Conservation (phyloP, 176 grass and related monocot species). For the Aegilops umbellulata region DNA sequence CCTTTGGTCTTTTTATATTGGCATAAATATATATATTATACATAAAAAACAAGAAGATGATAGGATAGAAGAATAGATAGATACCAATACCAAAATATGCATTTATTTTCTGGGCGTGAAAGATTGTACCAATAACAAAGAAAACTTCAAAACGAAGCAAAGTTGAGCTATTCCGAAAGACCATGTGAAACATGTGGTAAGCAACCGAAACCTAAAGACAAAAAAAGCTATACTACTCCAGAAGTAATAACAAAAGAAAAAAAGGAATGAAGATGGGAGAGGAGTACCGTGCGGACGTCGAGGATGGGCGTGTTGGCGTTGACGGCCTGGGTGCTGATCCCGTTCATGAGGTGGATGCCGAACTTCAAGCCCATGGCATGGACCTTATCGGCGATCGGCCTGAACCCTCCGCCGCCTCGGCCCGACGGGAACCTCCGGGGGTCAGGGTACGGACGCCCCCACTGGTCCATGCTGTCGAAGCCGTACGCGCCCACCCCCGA, state of each 20-base stretch:
- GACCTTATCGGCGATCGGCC: conserved; percentile 56
- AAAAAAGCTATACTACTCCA: too few species aligned
- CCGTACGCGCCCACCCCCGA: conserved; percentile 57
- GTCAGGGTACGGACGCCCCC: conserved; percentile 79
- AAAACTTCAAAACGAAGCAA: too few species aligned
- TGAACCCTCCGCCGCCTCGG: conserved; percentile 52
- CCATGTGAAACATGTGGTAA: too few species aligned
- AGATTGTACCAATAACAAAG: too few species aligned
- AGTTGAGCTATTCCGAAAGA: too few species aligned
- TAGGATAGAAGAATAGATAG: too few species aligned
- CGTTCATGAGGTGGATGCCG: conserved; percentile 94
- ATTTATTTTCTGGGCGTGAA: too few species aligned
- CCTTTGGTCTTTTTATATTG: too few species aligned
- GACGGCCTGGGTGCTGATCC: conserved; percentile 68
- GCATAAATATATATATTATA: too few species aligned
- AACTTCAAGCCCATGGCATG: conserved; percentile 82
- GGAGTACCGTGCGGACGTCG: conserved; percentile 57
- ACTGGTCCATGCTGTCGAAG: conserved; percentile 69
- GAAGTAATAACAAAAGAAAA: not conserved
- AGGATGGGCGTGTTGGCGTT: conserved; percentile 58
- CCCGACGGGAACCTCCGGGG: conserved; percentile 78
- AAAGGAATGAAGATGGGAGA: not conserved
- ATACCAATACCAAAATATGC: too few species aligned
- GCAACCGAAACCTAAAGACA: too few species aligned
- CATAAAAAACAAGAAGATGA: too few species aligned